These are phyloP conservation scores for Raphanus sativus DNA, from an alignment of 345 rosid genomes.

Conservation along the genomic window DNA sequence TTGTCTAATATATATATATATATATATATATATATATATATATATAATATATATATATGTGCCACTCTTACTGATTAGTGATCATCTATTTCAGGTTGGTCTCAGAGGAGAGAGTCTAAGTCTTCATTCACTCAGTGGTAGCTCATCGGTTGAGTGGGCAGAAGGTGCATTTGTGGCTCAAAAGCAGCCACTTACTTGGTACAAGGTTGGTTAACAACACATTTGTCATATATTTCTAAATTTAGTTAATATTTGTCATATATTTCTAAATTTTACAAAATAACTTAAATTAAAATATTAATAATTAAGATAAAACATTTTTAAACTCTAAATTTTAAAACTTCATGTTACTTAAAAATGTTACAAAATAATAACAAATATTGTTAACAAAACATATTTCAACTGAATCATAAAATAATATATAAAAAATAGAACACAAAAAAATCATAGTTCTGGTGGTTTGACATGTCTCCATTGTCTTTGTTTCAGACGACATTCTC, in stretches of 20 bases:
- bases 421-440: too few species aligned
- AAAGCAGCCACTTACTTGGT: conserved; percentile 93
- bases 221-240: too few species aligned
- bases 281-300: too few species aligned
- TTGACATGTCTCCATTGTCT: conserved; percentile 16
- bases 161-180: conserved; percentile 69
- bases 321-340: too few species aligned
- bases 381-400: too few species aligned
- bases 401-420: too few species aligned
- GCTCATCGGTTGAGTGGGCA: conserved; percentile 89
- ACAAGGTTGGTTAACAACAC: conserved; percentile 45
- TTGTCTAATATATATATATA: neutral
- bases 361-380: too few species aligned
- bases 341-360: too few species aligned
- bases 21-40: too few species aligned
- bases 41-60: neutral
- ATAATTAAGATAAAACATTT: too few species aligned
- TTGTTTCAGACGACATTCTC: conserved; percentile 71
- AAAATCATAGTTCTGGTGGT: neutral
- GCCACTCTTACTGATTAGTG: conserved; percentile 8
- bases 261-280: too few species aligned
- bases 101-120: conserved; percentile 83
- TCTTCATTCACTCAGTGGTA: conserved; percentile 88
- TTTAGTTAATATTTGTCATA: too few species aligned
- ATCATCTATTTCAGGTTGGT: conserved; percentile 61